Base-by-base conservation (phyloP, 129 eudicot species). In the Cynara cardunculus region DNA sequence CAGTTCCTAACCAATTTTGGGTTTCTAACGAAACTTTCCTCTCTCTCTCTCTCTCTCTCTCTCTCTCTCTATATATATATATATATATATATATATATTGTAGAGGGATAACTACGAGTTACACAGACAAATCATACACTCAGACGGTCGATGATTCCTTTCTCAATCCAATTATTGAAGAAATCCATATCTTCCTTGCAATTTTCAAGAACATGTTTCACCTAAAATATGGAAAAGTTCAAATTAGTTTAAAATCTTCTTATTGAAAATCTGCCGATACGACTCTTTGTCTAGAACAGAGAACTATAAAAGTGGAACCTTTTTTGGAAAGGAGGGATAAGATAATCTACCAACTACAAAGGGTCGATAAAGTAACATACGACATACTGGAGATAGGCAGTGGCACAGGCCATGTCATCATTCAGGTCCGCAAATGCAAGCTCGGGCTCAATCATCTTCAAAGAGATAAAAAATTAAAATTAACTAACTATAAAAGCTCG, bases 121-220 rank as follows among this genome's bases (percentile, higher is more conserved):
- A 28, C n/a, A 61, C 74, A 49, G 24, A 70, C 77, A 76, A 73
- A 18, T 22, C 93, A 66, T 95, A 95, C 99, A 73, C 35, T 92
- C 44, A 95, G 87, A 26, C 97, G 90, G 59, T 85, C 81, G 79
- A 92, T 87, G 80, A 95, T 95, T 84, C 97, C 99, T 88, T 95
- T 90, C 87, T 95, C 99, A 85, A 88, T 87, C 93, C 92, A 89
- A 26, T 87, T 95, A 80, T 90, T 83, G 85, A 95, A 92, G 86
- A 95, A 95, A 82, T 92, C 95, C 99, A 95, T 92, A 87, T 95
- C 99, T 89, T 95, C 99, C 87, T 92, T 89, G 97, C 99, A 95
- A 82, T 90, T 92, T 59, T 95, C 99, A 69, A 95, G 93, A 69
- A 92, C 86, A 72, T 89, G 83, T 86, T 91, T 89, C 73, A 95